phyloP scores from a whole-genome alignment of 2,329 filamentous ascomycete genomes.

The Stagonosporopsis vannaccii region DNA sequence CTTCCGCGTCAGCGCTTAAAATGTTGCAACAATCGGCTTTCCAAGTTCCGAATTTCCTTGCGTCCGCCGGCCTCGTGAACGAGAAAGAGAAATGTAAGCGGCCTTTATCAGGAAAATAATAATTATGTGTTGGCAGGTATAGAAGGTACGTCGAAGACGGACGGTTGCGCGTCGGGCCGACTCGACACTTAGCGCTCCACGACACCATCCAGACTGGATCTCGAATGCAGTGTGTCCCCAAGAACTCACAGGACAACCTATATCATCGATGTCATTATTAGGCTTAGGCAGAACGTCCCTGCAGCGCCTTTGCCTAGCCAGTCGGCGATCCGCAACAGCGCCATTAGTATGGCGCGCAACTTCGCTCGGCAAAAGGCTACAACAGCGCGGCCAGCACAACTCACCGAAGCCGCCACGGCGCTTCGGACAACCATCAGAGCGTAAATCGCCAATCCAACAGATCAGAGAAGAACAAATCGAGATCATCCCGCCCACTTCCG shows the following conservation, averaged over 20 bases:
- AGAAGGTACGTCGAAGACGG: background rate
- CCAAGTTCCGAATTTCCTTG: background rate
- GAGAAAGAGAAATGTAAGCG: background rate
- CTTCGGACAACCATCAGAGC: constrained; percentile 13
- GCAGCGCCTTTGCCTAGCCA: background rate
- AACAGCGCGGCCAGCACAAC: constrained; percentile 16
- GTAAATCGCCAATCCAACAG: constrained; percentile 12
- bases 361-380: constrained; percentile 1
- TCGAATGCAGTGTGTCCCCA: background rate
- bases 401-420: constrained; percentile 11
- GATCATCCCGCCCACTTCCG: constrained; percentile 1
- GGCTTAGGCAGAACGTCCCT: constrained; percentile 4
- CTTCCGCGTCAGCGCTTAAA: background rate
- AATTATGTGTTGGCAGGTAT: background rate
- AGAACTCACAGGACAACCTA: background rate
- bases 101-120: background rate
- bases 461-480: constrained; percentile 14
- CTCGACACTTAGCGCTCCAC: background rate
- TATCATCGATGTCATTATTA: constrained; percentile 14
- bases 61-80: no score
- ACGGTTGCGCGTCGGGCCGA: constrained; percentile 2
- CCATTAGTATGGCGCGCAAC: constrained; percentile 2
- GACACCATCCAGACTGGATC: background rate
- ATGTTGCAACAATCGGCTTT: background rate
- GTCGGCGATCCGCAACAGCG: background rate